phyloP scores from a whole-genome alignment of 2,329 filamentous ascomycete genomes.

The Tolypocladium paradoxum region DNA sequence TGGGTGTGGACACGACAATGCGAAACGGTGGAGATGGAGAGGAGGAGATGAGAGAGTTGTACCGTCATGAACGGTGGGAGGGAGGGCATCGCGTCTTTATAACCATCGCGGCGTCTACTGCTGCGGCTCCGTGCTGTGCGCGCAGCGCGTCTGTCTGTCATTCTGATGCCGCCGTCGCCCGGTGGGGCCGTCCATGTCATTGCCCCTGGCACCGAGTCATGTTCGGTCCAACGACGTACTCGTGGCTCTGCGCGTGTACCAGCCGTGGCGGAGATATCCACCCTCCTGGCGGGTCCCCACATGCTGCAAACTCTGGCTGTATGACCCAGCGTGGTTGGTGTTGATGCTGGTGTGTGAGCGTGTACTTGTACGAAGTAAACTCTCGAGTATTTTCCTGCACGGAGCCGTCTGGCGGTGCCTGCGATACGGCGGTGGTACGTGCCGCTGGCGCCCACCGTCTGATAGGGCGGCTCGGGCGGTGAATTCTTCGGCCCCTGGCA shows the following conservation, averaged over 20 bases:
- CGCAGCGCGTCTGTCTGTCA: background rate
- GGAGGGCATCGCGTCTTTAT: constrained; percentile 21
- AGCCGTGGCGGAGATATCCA: background rate
- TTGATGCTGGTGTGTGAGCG: background rate
- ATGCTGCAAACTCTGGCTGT: background rate
- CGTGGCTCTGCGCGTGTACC: background rate
- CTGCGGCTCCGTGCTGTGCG: background rate
- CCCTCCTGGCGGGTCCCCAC: background rate
- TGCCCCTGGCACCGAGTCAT: background rate
- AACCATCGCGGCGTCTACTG: constrained; percentile 5
- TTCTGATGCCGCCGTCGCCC: background rate
- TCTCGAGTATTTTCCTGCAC: too few species aligned
- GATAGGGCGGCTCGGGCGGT: background rate
- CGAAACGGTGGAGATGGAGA: constrained; percentile 1
- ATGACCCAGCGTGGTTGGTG: background rate
- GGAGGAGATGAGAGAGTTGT: constrained; percentile 10
- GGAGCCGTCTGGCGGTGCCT: too few species aligned
- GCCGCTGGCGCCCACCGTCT: background rate
- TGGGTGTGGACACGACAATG: background rate
- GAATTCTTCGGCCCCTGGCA: background rate
- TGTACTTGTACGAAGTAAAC: too few species aligned
- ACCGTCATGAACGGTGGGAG: constrained; percentile 32
- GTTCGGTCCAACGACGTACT: background rate
- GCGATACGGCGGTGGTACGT: background rate
- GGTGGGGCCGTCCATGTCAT: constrained; percentile 1